Evolutionary conservation across 2,329 filamentous ascomycete species (phyloP), one percentile per base, ranked within the genome.

Genomic region (Grosmannia penicillata): DNA sequence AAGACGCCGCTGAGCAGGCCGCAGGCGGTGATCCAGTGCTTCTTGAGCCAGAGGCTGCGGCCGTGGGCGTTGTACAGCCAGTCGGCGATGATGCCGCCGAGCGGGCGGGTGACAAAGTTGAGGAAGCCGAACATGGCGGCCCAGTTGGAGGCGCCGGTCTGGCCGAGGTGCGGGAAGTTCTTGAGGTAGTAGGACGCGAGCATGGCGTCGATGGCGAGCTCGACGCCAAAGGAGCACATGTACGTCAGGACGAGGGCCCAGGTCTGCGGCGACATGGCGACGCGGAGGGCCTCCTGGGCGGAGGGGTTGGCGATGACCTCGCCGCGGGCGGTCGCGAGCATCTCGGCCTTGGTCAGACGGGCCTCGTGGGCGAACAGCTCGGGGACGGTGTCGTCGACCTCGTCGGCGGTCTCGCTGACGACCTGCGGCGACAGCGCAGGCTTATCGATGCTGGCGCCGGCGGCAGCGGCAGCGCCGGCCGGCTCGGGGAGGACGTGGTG

Each of bases 41-140:
- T 63, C 53, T 65, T 66, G 25, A 54, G 50, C 62, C 63, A 65
- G 32, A 64, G 51, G 46, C 40, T 56, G 43, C 48, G 51, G 21
- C 30, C 41, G 10, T 48, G 47, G 24, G 43, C 40, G 43, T 54
- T 57, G 56, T 70, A 72, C 6, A 72, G 51, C 2, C 62, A 24
- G 48, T 76, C 73, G 8, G 65, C 58, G 18, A 70, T 46, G 17
- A 68, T 60, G 36, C 81, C 80, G 34, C 80, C 79, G 0, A 78
- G 55, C 0, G 81, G 79, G 2, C 81, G 67, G 28, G 72, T 77
- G 38, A 76, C 53, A 38, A 82, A 58, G 61, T 85, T 85, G 47
- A 84, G 67, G 39, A 85, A 75, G 21, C 79, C 81, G 53, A 83
- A 85, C 65, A 82, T 82, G 46, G 80, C 56, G 13, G 79, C 79